Evolutionary conservation across 2,329 filamentous ascomycete species (phyloP), one percentile per base, ranked within the genome.

Genomic region (Fusarium aywerte): DNA sequence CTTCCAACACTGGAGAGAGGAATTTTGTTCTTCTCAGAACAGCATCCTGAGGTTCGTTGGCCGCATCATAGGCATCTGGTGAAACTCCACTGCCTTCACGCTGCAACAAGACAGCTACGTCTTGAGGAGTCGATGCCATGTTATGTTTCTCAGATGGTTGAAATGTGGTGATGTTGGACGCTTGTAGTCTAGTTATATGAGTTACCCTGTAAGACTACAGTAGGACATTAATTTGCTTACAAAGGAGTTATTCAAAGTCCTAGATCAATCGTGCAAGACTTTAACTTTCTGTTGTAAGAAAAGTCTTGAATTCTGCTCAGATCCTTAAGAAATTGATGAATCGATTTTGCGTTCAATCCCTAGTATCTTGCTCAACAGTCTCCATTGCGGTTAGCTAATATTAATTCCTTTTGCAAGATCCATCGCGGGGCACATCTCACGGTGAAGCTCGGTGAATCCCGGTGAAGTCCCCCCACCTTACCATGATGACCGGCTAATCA

Each of bases 1-100:
- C 72, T 9, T 69, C 70, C 36, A 85, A 72, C 1, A 85, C 78
- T 0, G 75, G 73, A 10, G 73, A 72, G 16, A 87, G 68, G 7
- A 76, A 38, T 11, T 73, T 65, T 1, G 71, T 74, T n/a, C 78
- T 71, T 20, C 60, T 67, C 18, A 71, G 57, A 7, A 49, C 57
- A 10, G 61, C 65, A 18, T 65, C 75, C 13, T 60, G 67, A 11
- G 69, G 11, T 32, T 78, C 70, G 12, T 66, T 55, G 2, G 62
- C 62, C 21, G 76, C 75, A 29, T 76, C 75, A 16, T 74, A 70
- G 6, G 70, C 66, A 27, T 73, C 68, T 16, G 71, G 64, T 4
- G 67, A 65, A 29, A 70, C 60, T 4, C 71, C 70, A 25, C 76
- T 76, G 15, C 76, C 77, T 42, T 77, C 73, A 21, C 71, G 68